Percentiles rank a stretch among this genome's conserved stretches.
These are phyloP conservation scores for Xerocomellus dryophilus DNA, from an alignment of 768 basidiomycete genomes.

Conservation along the genomic window DNA sequence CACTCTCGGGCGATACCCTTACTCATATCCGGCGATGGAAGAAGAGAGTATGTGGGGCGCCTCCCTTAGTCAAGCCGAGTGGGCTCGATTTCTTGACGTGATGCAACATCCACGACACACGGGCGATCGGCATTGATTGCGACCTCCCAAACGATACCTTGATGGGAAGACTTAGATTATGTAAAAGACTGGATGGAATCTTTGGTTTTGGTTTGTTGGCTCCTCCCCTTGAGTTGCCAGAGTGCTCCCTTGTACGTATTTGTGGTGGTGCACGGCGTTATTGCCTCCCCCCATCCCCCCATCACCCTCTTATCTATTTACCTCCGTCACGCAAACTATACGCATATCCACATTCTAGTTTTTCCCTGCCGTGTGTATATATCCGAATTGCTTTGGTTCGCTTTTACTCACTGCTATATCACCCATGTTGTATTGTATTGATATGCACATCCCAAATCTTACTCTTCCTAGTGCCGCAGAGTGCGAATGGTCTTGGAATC, in stretches of 20 bases:
- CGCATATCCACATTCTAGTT: constrained; percentile 19
- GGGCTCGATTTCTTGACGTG: constrained; percentile 63
- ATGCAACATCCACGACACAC: constrained; percentile 47
- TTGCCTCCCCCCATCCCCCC: constrained; percentile 1
- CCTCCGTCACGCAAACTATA: constrained; percentile 17
- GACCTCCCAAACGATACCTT: constrained; percentile 7
- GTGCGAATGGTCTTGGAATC: not conserved
- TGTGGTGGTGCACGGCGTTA: constrained; percentile 19
- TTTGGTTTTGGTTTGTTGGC: constrained; percentile 21
- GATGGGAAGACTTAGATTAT: constrained; percentile 20
- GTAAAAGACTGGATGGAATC: constrained; percentile 30
- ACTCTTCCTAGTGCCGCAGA: not conserved
- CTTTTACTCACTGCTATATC: constrained; percentile 15
- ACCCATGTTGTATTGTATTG: constrained; percentile 25
- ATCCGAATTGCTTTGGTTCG: constrained; percentile 2
- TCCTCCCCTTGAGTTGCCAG: constrained; percentile 15
- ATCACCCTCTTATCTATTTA: constrained; percentile 16
- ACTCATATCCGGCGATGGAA: constrained; percentile 49
- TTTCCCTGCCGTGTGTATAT: constrained; percentile 12
- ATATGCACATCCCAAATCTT: constrained; percentile 2
- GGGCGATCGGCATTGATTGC: constrained; percentile 26
- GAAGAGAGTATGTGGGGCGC: constrained; percentile 73
- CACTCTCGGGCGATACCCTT: constrained; percentile 23
- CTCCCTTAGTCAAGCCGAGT: constrained; percentile 73
- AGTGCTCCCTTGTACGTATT: constrained; percentile 25